Conservation (phyloP, 495 filamentous ascomycete species). For the Penicillium subrubescens region DNA sequence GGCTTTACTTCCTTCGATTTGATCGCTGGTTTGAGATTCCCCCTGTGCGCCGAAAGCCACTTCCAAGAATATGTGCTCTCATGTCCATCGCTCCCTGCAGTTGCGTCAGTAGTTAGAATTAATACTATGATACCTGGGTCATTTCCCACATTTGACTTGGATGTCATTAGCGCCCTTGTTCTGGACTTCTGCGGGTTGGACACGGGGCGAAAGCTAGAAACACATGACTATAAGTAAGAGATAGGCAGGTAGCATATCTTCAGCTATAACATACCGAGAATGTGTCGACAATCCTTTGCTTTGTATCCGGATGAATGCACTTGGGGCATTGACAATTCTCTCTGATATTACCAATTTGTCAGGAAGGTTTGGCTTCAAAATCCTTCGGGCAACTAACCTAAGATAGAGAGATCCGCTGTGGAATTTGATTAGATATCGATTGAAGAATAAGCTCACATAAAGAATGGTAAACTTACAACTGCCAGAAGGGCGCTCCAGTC, state of each 20-base stretch:
- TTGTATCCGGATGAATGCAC: slow-evolving; percentile 78
- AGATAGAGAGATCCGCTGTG: slow-evolving; percentile 24
- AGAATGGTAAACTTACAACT: slow-evolving; percentile 8
- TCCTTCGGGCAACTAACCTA: slow-evolving; percentile 18
- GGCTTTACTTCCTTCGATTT: neutral
- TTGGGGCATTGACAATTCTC: slow-evolving; percentile 78
- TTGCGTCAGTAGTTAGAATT: slow-evolving; percentile 18
- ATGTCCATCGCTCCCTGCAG: slow-evolving; percentile 51
- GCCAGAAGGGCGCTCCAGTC: neutral
- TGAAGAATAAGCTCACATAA: neutral
- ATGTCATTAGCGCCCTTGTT: slow-evolving; percentile 8
- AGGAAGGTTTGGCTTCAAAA: neutral
- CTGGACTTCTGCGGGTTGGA: slow-evolving; percentile 34
- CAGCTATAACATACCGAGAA: slow-evolving; percentile 55
- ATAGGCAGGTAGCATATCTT: neutral
- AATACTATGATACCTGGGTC: neutral
- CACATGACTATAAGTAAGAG: neutral
- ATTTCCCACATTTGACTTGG: slow-evolving; percentile 33
- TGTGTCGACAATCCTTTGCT: slow-evolving; percentile 71
- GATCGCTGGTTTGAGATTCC: neutral
- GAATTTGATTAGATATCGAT: neutral
- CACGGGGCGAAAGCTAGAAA: slow-evolving; percentile 53
- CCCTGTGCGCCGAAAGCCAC: slow-evolving; percentile 38
- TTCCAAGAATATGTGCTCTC: slow-evolving; percentile 57
- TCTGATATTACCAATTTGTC: slow-evolving; percentile 40